Base-by-base conservation (phyloP, 441 rosid genomes). In the Syzygium syzygioides region DNA sequence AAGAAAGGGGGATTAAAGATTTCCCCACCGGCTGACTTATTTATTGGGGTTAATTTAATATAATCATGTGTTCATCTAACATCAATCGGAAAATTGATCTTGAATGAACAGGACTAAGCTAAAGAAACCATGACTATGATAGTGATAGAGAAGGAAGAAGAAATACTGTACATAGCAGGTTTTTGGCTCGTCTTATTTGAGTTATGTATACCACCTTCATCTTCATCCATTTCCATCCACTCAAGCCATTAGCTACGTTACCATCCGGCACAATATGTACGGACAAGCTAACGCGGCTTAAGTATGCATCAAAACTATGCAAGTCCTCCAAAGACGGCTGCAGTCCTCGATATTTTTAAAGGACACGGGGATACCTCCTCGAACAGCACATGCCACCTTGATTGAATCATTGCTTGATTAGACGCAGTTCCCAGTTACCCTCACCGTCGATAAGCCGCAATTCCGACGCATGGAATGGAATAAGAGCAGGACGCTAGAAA, bases 351-450 rank as follows among this genome's bases (percentile, higher is more conserved):
- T 76, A 71, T 13, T 37, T 71, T 71, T 71, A 0, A 37, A 71
- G 52, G 83, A 71, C 15, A 5, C 9, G 1, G 52, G n/a, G 52
- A 23, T 13, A 23, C 83, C 52, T 71, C 83, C 45, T 23, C 18
- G 0, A 76, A 76, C 52, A 41, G 34, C 86, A 53, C 55, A 55
- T 23, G 87, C 89, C 54, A 59, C 54, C 68, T 37, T 28, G 66
- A 79, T 79, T 79, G 32, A 23, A 86, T 95, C 93, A 93, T 86
- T 94, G 97, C 89, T 93, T 94, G 66, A 98, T 96, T 54, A 94
- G 84, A 54, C 96, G 98, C 41, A 98, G 98, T 91, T 98, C 97
- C 99, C 99, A 98, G 88, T 94, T 92, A 80, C 99, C 99, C 95
- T 98, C 99, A 55, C 99, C 99, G 87, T 98, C 99, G 80, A 96